Base-by-base conservation (phyloP, 768 basidiomycete genomes). In the Trametes cinnabarina region DNA sequence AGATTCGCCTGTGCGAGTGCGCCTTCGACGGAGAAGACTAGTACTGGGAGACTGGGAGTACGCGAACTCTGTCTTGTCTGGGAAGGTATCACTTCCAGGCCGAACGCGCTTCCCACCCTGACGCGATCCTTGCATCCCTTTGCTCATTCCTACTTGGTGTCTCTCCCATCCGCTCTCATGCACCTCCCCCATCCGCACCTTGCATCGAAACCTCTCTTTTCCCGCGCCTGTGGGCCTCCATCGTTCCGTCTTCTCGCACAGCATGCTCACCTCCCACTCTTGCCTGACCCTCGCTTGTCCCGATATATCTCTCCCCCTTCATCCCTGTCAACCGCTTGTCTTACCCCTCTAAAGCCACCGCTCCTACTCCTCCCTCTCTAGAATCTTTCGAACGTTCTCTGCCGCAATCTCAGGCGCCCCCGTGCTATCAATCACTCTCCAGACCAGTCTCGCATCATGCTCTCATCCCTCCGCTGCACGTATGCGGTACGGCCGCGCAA, bases 181-280 rank as follows among this genome's bases (percentile, higher is more conserved):
- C n/a, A n/a, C n/a, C 35, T 47, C 23, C 41, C 10, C 25, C 20
- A 30, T 55, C 23, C 34, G 35, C 43, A 54, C n/a, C n/a, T n/a
- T n/a, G n/a, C n/a, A n/a, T n/a, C n/a, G n/a, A n/a, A n/a, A n/a
- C n/a, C n/a, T n/a, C n/a, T n/a, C n/a, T n/a, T 28, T 41, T 39
- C 46, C 46, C 46, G 54, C 54, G 39, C 54, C 47, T 55, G 54
- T 55, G 54, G 54, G 48, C 54, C 54, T 48, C 54, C 54, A 55
- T 20, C 25, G 12, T 23, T 22, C n/a, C 51, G n/a, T 34, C 58
- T 42, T 53, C 58, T 53, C 51, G 58, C 58, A 53, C 58, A 49
- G 58, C 58, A 53, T 59, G 30, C 35, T 19, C 26, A 30, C 58
- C 58, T 46, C 39, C 51, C 19, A 17, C 40, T 44, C 39, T 28